Evolutionary conservation across 2,329 filamentous ascomycete genomes (phyloP), one percentile per base, ranked within the genome.

Genomic region (Fusarium graminum): DNA sequence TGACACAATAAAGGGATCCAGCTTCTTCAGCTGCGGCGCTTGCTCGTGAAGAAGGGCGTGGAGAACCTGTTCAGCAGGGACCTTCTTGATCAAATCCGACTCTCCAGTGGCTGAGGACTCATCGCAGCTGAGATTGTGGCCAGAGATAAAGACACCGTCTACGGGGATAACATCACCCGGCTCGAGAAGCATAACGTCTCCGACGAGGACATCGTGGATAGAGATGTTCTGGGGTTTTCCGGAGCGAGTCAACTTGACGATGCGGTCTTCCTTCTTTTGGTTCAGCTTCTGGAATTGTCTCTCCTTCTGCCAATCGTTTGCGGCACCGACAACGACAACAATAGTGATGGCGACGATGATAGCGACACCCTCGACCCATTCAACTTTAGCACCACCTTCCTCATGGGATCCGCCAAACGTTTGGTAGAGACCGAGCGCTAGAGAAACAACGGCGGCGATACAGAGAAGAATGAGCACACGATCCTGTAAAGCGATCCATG

Each of bases 61-160:
- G 76, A 85, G 86, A 50, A 88, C 88, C 47, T 86, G 82, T n/a
- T 87, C 81, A 5, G 84, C 88, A 4, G 80, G 74, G 0, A 83
- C 86, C 78, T 92, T 92, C 76, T 88, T 90, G 74, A 92, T 85
- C 45, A 88, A 83, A 69, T 92, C 89, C 0, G 89, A 92, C 76
- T 92, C 90, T 59, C 90, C 90, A 30, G 90, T 92, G 1, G 88
- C 88, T 8, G 89, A 91, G 6, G 88, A 91, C 72, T 92, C 90
- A 67, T 92, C 90, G 70, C 89, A 92, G 74, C 89, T 81, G 26
- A 83, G 68, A 11, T 77, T 77, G 52, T 82, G 79, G 1, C 81
- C 81, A 11, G 82, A 80, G 62, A 92, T 88, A 55, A 92, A 85
- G 43, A 92, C 82, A 9, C 90, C 90, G 70, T 92, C 90, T 2